Conservation (phyloP, 2,329 filamentous ascomycete genomes). For the Aspergillus fructus region DNA sequence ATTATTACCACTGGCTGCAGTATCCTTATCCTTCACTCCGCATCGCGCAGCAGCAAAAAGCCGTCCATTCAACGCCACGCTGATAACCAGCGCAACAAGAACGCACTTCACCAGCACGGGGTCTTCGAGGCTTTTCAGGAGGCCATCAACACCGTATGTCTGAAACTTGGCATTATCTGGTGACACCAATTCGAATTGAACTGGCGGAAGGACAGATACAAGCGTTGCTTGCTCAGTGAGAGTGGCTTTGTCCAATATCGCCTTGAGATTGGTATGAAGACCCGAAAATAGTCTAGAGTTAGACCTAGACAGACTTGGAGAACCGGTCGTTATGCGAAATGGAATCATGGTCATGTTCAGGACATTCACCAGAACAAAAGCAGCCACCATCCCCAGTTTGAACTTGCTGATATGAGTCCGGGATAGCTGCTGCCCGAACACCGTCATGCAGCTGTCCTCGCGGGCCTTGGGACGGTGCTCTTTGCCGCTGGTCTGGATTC, state of each 20-base stretch:
- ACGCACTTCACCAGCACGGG: slow-evolving; percentile 98
- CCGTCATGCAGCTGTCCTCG: slow-evolving; percentile 21
- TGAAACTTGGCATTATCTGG: slow-evolving; percentile 30
- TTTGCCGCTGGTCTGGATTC: slow-evolving; percentile 70
- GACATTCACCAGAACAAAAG: slow-evolving; percentile 86
- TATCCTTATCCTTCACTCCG: slow-evolving; percentile 76
- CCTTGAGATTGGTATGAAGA: slow-evolving; percentile 66
- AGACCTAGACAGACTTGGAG: slow-evolving; percentile 71
- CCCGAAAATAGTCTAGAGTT: slow-evolving; percentile 63
- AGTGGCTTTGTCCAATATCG: slow-evolving; percentile 71
- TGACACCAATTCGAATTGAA: slow-evolving; percentile 85
- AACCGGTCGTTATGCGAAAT: slow-evolving; percentile 69
- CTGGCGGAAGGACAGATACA: slow-evolving; percentile 85
- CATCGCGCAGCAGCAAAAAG: slow-evolving; percentile 95
- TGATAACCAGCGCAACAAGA: slow-evolving; percentile 85
- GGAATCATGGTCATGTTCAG: slow-evolving; percentile 87
- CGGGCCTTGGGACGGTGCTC: slow-evolving; percentile 29
- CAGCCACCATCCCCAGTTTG: slow-evolving; percentile 93
- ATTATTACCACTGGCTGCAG: too few relatives aligned
- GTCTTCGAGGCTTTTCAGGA: slow-evolving; percentile 93
- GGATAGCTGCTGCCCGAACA: slow-evolving; percentile 84
- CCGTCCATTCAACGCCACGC: slow-evolving; percentile 91
- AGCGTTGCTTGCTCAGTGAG: slow-evolving; percentile 64
- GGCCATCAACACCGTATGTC: slow-evolving; percentile 61
- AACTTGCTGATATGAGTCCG: slow-evolving; percentile 92